Evolutionary conservation across 2,329 filamentous ascomycete species (phyloP), one percentile per base, ranked within the genome.

Genomic region (Dactylellina sp.): DNA sequence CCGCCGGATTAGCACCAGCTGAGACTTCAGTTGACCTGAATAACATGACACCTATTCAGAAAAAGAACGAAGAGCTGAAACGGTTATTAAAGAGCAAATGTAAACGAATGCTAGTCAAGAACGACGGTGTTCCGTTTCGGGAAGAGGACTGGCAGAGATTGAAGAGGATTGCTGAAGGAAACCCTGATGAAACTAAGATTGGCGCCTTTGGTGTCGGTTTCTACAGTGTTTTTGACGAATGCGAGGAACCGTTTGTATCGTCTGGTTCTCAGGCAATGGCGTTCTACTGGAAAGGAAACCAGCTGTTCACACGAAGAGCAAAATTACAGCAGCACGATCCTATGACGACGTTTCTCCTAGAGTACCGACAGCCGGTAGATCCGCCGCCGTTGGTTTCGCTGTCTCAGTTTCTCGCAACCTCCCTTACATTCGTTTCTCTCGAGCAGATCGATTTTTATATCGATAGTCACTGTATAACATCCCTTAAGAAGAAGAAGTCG

Each of bases 271-370:
- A 96, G 81, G 93, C 93, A 39, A 97, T 99, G 92, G 94, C 94
- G 0, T 99, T 99, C 80, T 99, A 97, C 83, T 99, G 95, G 96
- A 98, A 97, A 81, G 93, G 91, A n/a, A 98, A 98, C 81, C 92
- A 92, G 3, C 86, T 99, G 1, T 98, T 97, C 80, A 99, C 96
- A 22, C 90, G 93, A 78, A 62, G 77, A 37, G 77, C 75, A n/a
- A 91, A 92, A 77, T 85, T 95, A 20, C 88, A 89, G 77, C 83
- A 97, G 6, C 88, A 90, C 0, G 84, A 87, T 49, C 84, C 84
- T 32, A 87, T 94, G 78, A 99, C 96, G 1, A 91, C 90, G n/a
- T 99, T 99, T 80, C 89, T 97, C 50, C 85, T 99, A 50, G 93
- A 98, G 80, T 97, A 98, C 81, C 87, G 95, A 79, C 97, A 96